Conservation (phyloP, 208 protist genomes). For the Acanthamoeba royreba region DNA sequence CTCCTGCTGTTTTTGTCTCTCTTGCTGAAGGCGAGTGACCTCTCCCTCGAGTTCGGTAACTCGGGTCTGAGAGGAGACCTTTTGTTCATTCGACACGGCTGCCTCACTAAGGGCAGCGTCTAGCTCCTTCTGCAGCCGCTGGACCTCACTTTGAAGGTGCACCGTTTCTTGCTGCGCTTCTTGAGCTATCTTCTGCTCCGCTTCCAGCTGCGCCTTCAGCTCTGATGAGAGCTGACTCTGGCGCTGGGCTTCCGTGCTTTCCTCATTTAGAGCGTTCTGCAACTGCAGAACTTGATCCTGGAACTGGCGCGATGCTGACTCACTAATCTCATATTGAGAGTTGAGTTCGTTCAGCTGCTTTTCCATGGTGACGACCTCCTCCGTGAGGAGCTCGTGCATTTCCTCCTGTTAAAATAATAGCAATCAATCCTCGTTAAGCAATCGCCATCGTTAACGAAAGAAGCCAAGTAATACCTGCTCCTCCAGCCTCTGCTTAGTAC, state of each 20-base stretch:
- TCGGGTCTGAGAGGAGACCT: neutral
- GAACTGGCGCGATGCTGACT: neutral
- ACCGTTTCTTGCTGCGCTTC: neutral
- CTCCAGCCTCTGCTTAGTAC: neutral
- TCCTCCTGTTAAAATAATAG: neutral
- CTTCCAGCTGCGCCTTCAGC: neutral
- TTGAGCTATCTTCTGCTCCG: neutral
- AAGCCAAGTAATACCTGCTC: too few species aligned
- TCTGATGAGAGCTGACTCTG: neutral
- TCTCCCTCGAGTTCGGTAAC: neutral
- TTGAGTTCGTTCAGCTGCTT: neutral
- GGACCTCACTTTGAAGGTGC: neutral
- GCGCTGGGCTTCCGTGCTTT: neutral
- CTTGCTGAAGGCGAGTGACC: neutral
- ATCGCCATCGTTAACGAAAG: neutral
- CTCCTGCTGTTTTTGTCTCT: neutral
- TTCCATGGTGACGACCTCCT: constrained; percentile 1
- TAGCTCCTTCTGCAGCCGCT: neutral
- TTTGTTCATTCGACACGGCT: neutral
- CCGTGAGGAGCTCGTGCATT: constrained; percentile 32
- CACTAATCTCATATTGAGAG: neutral
- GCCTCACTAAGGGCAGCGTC: neutral
- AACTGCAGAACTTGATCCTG: neutral
- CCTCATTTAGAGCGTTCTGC: neutral
- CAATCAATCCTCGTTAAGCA: too few species aligned